Conservation (phyloP, 495 filamentous ascomycete genomes). For the Penicillium steckii region DNA sequence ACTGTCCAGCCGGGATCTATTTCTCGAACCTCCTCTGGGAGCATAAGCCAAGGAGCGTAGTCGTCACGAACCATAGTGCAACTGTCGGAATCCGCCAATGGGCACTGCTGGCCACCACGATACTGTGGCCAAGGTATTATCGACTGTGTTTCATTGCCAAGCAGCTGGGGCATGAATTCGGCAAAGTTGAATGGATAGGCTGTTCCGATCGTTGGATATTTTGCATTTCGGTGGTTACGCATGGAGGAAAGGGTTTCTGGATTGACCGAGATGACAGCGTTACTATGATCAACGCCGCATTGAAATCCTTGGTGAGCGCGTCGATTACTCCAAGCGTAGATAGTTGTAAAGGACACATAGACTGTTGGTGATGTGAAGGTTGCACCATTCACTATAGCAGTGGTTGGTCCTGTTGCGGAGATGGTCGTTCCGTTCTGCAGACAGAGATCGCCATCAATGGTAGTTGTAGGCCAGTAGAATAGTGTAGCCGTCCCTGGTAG, state of each 20-base stretch:
- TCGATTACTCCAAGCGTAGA: conserved; percentile 25
- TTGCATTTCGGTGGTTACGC: conserved; percentile 23
- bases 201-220: conserved; percentile 19
- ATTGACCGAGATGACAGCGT: conserved; percentile 17
- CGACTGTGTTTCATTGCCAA: conserved; percentile 18
- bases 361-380: conserved; percentile 24
- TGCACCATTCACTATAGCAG: conserved; percentile 20
- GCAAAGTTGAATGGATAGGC: conserved; percentile 26
- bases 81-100: conserved; percentile 2
- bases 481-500: conserved; percentile 27
- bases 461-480: conserved; percentile 29
- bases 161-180: conserved; percentile 20
- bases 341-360: conserved; percentile 27
- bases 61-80: conserved; percentile 27
- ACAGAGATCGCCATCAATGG: conserved; percentile 22
- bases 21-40: neutral
- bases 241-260: conserved; percentile 15
- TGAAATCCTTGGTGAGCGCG: conserved; percentile 16
- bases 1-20: neutral
- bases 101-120: conserved; percentile 23
- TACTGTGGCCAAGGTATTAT: conserved; percentile 27
- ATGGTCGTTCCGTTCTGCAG: conserved; percentile 23
- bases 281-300: conserved; percentile 20
- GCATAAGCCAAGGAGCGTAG: conserved; percentile 10
- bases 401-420: conserved; percentile 18